These are phyloP conservation scores for Erythrobasidium yunnanense DNA, from an alignment of 768 basidiomycete genomes.

Conservation along the genomic window DNA sequence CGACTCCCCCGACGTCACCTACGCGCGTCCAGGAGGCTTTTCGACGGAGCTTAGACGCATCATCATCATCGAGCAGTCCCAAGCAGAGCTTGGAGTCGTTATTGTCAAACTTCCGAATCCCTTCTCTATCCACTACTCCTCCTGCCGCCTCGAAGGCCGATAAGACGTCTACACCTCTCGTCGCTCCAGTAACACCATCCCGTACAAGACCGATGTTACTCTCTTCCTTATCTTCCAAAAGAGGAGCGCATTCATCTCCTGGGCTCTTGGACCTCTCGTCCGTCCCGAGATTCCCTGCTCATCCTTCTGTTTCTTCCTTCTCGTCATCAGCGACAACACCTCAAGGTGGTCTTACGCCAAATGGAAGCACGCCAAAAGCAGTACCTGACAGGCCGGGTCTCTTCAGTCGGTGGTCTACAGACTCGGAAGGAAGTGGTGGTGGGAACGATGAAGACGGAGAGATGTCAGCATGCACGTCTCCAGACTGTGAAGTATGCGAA, in stretches of 20 bases:
- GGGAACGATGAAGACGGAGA: background rate
- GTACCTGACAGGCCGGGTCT: background rate
- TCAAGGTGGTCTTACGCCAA: background rate
- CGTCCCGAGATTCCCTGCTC: constrained; percentile 1
- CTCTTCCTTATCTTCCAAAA: constrained; percentile 4
- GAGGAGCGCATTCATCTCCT: background rate
- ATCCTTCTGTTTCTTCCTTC: background rate
- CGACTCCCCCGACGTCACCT: constrained; percentile 23
- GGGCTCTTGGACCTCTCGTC: constrained; percentile 15
- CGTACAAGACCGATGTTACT: background rate
- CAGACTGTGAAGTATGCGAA: background rate
- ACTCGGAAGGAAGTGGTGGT: background rate
- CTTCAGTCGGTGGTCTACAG: constrained; percentile 15
- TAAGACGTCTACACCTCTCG: background rate
- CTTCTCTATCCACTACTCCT: background rate
- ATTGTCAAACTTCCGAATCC: no score
- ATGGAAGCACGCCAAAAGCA: constrained; percentile 9
- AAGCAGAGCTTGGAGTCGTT: no score
- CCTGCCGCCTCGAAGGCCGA: background rate
- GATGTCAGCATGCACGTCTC: constrained; percentile 2
- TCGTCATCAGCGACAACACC: background rate
- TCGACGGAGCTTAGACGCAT: background rate
- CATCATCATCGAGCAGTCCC: background rate
- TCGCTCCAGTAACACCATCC: background rate
- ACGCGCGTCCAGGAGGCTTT: constrained; percentile 12